Percentiles rank a stretch among this genome's conserved stretches.
Evolutionary conservation across 106 monocot species (phyloP).

Genomic region (Phalaenopsis aphrodite): DNA sequence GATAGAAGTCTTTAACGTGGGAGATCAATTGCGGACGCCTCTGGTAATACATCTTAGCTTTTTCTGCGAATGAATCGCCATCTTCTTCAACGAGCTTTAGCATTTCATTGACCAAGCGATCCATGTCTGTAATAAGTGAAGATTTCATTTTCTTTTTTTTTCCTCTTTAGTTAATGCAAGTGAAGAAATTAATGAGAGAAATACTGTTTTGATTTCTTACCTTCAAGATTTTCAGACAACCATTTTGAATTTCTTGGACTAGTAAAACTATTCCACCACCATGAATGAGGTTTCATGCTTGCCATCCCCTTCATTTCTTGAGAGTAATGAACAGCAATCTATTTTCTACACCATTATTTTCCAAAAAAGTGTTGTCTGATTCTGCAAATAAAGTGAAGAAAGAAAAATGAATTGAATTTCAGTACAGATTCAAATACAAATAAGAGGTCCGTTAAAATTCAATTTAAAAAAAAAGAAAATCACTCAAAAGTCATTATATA

Average conservation of each 20-base stretch:
- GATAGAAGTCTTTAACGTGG: slow-evolving; percentile 67
- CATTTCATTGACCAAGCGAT: slow-evolving; percentile 51
- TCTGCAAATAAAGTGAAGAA: background rate
- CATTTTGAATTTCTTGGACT: slow-evolving; percentile 67
- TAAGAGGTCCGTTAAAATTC: background rate
- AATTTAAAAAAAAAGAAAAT: background rate
- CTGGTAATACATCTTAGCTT: slow-evolving; percentile 65
- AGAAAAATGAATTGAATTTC: too few species aligned
- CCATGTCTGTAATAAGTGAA: slow-evolving; percentile 35
- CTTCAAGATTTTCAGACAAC: slow-evolving; percentile 64
- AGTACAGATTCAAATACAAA: too few species aligned
- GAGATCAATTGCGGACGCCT: slow-evolving; percentile 45
- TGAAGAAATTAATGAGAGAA: background rate
- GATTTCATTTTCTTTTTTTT: too few species aligned
- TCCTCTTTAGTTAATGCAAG: background rate
- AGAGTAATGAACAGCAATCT: background rate
- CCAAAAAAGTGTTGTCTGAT: background rate
- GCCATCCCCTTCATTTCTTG: slow-evolving; percentile 30
- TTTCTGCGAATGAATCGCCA: slow-evolving; percentile 68
- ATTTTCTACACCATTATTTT: background rate
- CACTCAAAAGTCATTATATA: background rate
- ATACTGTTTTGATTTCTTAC: slow-evolving; percentile 15
- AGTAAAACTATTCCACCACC: slow-evolving; percentile 71
- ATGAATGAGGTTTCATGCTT: slow-evolving; percentile 49
- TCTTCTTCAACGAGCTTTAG: slow-evolving; percentile 61